These are phyloP conservation scores for Amylocarpus encephaloides DNA, from an alignment of 2,329 filamentous ascomycete species.

Conservation along the genomic window DNA sequence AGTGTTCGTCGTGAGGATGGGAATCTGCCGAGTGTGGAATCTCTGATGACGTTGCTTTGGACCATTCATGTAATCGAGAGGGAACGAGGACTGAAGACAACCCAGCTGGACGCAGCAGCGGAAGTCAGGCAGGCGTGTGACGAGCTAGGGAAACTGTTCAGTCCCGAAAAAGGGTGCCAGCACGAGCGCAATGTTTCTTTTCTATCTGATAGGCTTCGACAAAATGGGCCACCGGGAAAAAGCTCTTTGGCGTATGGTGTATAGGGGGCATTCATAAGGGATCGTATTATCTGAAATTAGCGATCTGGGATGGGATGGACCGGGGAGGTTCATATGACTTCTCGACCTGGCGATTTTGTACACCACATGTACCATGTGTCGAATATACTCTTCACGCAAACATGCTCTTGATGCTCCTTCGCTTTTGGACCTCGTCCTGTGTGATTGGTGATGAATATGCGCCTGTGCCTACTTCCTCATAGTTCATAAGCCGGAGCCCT, in stretches of 20 bases:
- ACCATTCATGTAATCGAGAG: constrained; percentile 27
- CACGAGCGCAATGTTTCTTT: constrained; percentile 7
- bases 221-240: constrained; percentile 15
- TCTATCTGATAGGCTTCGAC: constrained; percentile 8
- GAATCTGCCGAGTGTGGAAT: constrained; percentile 26
- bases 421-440: too few species aligned
- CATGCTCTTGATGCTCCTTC: too few species aligned
- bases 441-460: too few species aligned
- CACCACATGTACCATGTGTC: constrained; percentile 18
- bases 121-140: constrained; percentile 25
- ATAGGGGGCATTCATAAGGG: constrained; percentile 7
- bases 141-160: constrained; percentile 26
- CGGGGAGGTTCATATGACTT: not conserved
- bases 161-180: constrained; percentile 11
- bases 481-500: too few species aligned
- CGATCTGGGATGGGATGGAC: constrained; percentile 3
- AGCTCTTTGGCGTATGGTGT: constrained; percentile 29
- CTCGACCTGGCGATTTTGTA: constrained; percentile 8
- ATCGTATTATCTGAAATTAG: constrained; percentile 12
- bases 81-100: constrained; percentile 19
- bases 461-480: too few species aligned
- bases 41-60: constrained; percentile 31
- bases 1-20: constrained; percentile 20
- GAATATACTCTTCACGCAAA: too few species aligned
- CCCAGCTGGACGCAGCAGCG: constrained; percentile 26